phyloP scores from a whole-genome alignment of 2,329 filamentous ascomycete species.

The Diaporthe amygdali region DNA sequence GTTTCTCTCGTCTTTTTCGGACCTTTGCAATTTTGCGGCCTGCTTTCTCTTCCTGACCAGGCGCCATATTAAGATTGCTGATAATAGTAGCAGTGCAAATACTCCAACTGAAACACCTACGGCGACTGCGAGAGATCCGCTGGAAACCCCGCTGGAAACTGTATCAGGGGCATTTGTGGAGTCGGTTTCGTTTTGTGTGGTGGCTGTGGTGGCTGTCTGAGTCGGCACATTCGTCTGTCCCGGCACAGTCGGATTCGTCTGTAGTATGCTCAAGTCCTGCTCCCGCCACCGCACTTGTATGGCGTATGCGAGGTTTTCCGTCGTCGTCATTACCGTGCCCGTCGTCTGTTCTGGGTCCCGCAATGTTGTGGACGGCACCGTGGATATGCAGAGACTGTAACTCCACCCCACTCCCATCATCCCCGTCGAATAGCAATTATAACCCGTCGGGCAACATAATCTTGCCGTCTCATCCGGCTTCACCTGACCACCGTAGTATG shows the following conservation, averaged over 20 bases:
- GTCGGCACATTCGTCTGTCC: constrained; percentile 23
- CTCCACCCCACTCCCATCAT: constrained; percentile 20
- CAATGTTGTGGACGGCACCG: constrained; percentile 15
- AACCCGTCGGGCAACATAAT: constrained; percentile 9
- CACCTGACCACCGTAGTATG: constrained; percentile 1
- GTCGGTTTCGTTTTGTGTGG: not conserved
- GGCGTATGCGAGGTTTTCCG: constrained; percentile 22
- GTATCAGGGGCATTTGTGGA: not conserved
- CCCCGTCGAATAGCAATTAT: constrained; percentile 2
- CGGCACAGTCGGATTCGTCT: constrained; percentile 29
- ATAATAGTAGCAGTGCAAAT: not conserved
- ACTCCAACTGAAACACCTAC: not conserved
- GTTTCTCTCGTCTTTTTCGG: not conserved
- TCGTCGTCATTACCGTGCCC: not conserved
- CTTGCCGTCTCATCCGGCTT: not conserved
- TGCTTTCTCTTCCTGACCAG: not conserved
- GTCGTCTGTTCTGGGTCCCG: not conserved
- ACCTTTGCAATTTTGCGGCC: not conserved
- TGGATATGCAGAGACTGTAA: constrained; percentile 27
- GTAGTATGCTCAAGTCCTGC: constrained; percentile 26
- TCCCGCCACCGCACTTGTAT: constrained; percentile 29
- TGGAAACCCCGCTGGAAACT: not conserved
- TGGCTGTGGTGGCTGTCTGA: not conserved
- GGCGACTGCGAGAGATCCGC: not conserved
- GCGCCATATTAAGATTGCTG: not conserved